Conservation (phyloP, 2,329 filamentous ascomycete species). For the Podosphaera fusca region DNA sequence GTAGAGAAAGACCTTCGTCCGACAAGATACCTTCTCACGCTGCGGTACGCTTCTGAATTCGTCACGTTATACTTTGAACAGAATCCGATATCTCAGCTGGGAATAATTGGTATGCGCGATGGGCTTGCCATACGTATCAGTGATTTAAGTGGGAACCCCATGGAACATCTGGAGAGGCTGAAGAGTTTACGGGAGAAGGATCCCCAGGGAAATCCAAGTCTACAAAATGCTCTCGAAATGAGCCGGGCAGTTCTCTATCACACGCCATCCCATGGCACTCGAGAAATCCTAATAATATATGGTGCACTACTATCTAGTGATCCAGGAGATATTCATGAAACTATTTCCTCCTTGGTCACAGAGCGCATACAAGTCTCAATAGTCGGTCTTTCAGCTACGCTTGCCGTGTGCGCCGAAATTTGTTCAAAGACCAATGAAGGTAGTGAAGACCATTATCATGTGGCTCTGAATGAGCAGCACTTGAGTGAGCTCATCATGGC, state of each 20-base stretch:
- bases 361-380: conserved; percentile 76
- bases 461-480: conserved; percentile 71
- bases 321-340: conserved; percentile 85
- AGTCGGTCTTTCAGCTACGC: conserved; percentile 73
- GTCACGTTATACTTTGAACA: conserved; percentile 93
- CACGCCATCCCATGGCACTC: conserved; percentile 75
- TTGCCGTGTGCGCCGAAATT: conserved; percentile 79
- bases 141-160: conserved; percentile 78
- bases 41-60: conserved; percentile 70
- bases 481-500: conserved; percentile 75
- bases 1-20: conserved; percentile 82
- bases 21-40: conserved; percentile 58
- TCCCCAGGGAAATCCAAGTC: conserved; percentile 50
- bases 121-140: conserved; percentile 69
- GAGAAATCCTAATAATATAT: conserved; percentile 80
- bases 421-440: conserved; percentile 72
- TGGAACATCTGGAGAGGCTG: conserved; percentile 62
- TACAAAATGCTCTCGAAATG: conserved; percentile 95
- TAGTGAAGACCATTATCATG: conserved; percentile 51
- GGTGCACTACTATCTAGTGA: conserved; percentile 79
- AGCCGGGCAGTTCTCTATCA: conserved; percentile 79
- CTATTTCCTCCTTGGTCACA: conserved; percentile 51
- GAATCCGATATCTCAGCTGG: conserved; percentile 91
- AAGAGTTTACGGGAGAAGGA: conserved; percentile 41
- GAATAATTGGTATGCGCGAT: conserved; percentile 80